Evolutionary conservation across 208 protist species (phyloP).

Genomic region (Leishmania turanica): DNA sequence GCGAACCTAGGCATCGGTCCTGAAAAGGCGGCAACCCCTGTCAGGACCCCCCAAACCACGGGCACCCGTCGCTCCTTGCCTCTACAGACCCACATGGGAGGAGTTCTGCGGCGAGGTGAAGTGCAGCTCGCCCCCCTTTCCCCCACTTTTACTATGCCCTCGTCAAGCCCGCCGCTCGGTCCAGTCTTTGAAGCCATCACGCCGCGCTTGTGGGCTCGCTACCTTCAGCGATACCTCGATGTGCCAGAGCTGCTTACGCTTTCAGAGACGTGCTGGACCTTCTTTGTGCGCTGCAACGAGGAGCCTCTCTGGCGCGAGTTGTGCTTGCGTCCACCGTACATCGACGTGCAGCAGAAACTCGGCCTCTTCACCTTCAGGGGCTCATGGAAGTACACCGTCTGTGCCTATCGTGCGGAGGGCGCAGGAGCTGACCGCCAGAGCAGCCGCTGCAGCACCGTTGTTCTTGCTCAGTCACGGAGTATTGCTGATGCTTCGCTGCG

Average conservation of each 20-base stretch:
- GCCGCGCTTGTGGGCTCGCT: slow-evolving; percentile 2
- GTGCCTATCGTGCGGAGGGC: background rate
- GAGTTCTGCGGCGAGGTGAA: background rate
- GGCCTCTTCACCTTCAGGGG: slow-evolving; percentile 36
- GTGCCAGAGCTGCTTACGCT: slow-evolving; percentile 21
- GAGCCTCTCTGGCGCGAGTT: slow-evolving; percentile 27
- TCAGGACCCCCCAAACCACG: background rate
- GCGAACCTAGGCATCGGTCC: background rate
- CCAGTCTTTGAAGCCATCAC: slow-evolving; percentile 6
- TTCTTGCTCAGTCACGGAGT: background rate
- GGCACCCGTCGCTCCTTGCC: background rate
- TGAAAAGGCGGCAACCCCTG: background rate
- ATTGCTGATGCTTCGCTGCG: background rate
- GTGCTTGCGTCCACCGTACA: slow-evolving; percentile 26
- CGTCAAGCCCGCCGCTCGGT: background rate
- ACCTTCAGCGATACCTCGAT: slow-evolving; percentile 16
- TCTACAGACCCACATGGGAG: background rate
- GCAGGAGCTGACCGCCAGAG: background rate
- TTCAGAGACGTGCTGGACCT: slow-evolving; percentile 25
- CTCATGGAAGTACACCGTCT: slow-evolving; percentile 41
- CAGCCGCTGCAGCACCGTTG: background rate
- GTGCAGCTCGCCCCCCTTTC: background rate
- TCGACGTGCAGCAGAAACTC: slow-evolving; percentile 25
- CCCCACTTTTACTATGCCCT: background rate
- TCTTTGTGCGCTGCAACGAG: slow-evolving; percentile 31